Evolutionary conservation across 1,139 yeast genomes (phyloP), one percentile per base, ranked within the genome.

Genomic region (Debaryomycetaceae sp.): DNA sequence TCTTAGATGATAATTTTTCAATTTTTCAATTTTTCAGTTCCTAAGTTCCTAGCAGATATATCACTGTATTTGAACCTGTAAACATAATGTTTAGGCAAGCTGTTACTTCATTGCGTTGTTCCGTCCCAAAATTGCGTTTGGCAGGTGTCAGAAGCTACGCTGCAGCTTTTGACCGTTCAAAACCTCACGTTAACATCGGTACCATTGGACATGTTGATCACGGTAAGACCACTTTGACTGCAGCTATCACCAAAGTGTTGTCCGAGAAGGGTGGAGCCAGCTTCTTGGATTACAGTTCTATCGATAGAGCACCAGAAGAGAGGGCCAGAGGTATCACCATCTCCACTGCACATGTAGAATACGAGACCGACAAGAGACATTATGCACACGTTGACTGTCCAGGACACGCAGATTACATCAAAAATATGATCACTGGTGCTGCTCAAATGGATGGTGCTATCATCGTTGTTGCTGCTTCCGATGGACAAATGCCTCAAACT

Each of bases 381-480:
- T 88, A 88, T 63, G 89, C 98, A 50, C 98, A 91, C 67, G 96
- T 89, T 53, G 98, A 91, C 74, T 87, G 94, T 76, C 98, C 98
- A 45, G 98, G 98, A 58, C 98, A 92, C 80, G 95, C 95, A 50
- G 98, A 92, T 79, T 92, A 91, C 71, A 92, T 92, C 70, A 92
- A 92, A 78, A 91, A 91, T 70, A 92, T 92, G 98, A 92, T 92
- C 70, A 88, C 97, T 53, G 98, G 98, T 83, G 98, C 98, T 58
- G 96, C 98, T 56, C 96, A 92, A 70, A 91, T 91, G 98, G 98
- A 92, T 67, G 98, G 98, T 78, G 98, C 98, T 54, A 91, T 92
- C 59, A 91, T 92, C 74, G 98, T 92, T 51, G 98, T 92, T 68
- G 98, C 98, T 61, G 98, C 98, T 50, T 78, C 96, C 45, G 98